phyloP scores from a whole-genome alignment of 1,139 yeast species.

The Zygosaccharomyces sapae region DNA sequence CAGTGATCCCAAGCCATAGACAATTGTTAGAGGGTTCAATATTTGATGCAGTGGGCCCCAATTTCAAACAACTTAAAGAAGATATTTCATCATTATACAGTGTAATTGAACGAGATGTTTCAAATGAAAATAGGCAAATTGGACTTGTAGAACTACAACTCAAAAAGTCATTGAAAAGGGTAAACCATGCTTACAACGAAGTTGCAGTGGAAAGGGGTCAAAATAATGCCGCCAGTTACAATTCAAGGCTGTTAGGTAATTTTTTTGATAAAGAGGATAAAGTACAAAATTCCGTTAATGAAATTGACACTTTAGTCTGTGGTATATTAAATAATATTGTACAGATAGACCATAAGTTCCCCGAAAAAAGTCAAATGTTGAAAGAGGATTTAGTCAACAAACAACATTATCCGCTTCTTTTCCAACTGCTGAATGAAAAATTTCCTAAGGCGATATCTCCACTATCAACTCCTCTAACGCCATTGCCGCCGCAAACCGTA shows the following conservation, averaged over 20 bases:
- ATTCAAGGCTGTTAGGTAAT: conserved; percentile 11
- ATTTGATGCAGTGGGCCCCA: conserved; percentile 24
- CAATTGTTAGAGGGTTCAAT: conserved; percentile 21
- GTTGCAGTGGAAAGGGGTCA: conserved; percentile 16
- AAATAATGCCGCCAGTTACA: conserved; percentile 7
- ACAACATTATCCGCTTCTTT: conserved; percentile 29
- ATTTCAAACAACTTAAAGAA: conserved; percentile 22
- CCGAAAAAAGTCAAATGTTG: conserved; percentile 17
- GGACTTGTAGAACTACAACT: conserved; percentile 24
- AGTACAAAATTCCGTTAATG: conserved; percentile 3
- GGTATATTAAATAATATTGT: conserved; percentile 13
- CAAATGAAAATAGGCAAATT: conserved; percentile 26
- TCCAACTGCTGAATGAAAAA: conserved; percentile 18
- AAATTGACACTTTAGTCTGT: conserved; percentile 7
- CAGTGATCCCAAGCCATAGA: conserved; percentile 16
- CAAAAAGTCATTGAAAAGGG: conserved; percentile 23
- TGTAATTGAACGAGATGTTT: conserved; percentile 24
- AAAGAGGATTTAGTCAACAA: conserved; percentile 21
- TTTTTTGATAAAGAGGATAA: conserved; percentile 3
- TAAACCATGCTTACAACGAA: conserved; percentile 24
- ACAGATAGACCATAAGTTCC: conserved; percentile 19
- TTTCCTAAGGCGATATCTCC: conserved; percentile 7
- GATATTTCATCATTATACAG: conserved; percentile 24
- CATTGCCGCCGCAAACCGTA: not conserved
- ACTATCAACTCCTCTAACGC: not conserved